Percentiles rank a stretch among this genome's conserved stretches.
Conservation (phyloP, 2,329 filamentous ascomycete species). For the Dryadomyces sulphureus region DNA sequence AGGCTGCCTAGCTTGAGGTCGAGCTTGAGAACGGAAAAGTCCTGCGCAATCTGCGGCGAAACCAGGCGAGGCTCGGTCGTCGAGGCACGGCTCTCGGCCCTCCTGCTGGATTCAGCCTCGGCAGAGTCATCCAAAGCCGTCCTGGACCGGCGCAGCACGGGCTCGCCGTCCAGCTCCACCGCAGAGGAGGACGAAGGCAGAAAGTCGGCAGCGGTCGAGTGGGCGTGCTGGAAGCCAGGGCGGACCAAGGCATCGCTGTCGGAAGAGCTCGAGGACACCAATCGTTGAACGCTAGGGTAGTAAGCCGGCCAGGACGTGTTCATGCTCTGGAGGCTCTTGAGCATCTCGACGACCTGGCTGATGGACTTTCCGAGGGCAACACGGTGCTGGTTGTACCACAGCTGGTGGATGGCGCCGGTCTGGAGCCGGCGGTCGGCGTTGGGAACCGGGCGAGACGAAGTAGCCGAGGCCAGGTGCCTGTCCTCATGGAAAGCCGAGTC, state of each 20-base stretch:
- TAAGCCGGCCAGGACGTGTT: slow-evolving; percentile 88
- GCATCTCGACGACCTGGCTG: slow-evolving; percentile 66
- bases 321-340: slow-evolving; percentile 72
- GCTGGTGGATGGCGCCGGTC: slow-evolving; percentile 75
- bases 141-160: slow-evolving; percentile 43
- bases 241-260: slow-evolving; percentile 31
- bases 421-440: slow-evolving; percentile 54
- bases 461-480: slow-evolving; percentile 18
- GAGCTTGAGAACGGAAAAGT: slow-evolving; percentile 90
- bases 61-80: slow-evolving; percentile 62
- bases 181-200: background rate
- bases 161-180: background rate
- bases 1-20: slow-evolving; percentile 81
- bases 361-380: slow-evolving; percentile 79
- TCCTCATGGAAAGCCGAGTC: slow-evolving; percentile 31
- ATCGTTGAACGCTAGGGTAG: slow-evolving; percentile 70
- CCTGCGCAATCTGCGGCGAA: slow-evolving; percentile 82
- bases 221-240: slow-evolving; percentile 48
- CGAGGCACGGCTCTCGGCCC: slow-evolving; percentile 44
- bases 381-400: slow-evolving; percentile 89
- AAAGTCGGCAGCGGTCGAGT: slow-evolving; percentile 40
- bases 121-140: slow-evolving; percentile 51
- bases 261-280: too few relatives aligned
- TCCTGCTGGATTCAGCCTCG: slow-evolving; percentile 56
- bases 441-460: slow-evolving; percentile 16